Conservation (phyloP, 768 basidiomycete genomes). For the Gautieria morchelliformis region DNA sequence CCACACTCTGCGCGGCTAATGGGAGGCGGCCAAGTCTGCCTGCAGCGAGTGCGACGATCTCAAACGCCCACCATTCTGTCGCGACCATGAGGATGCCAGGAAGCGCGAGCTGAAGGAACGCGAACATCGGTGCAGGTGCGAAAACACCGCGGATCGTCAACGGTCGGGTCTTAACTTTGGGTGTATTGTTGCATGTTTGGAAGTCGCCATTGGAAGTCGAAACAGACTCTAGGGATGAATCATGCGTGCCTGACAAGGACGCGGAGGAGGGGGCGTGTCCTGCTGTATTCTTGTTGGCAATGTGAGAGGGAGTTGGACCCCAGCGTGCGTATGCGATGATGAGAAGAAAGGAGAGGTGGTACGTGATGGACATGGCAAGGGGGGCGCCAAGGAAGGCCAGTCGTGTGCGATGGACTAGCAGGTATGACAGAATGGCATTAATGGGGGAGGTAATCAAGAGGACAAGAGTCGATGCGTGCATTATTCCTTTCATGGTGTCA, state of each 20-base stretch:
- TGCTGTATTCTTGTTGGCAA: not conserved
- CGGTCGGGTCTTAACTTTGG: not conserved
- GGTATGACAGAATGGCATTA: conserved; percentile 50
- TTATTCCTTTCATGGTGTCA: conserved; percentile 43
- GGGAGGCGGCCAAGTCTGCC: conserved; percentile 58
- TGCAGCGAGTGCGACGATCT: conserved; percentile 72
- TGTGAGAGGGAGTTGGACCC: conserved; percentile 5
- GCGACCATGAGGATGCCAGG: conserved; percentile 75
- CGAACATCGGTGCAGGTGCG: conserved; percentile 26
- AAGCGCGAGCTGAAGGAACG: conserved; percentile 58
- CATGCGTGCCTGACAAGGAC: not conserved
- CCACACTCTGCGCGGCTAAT: conserved; percentile 67
- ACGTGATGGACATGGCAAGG: conserved; percentile 55
- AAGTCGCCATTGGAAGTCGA: not conserved
- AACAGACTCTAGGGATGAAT: not conserved
- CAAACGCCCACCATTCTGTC: conserved; percentile 75
- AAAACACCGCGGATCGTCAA: not conserved
- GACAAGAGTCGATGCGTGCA: conserved; percentile 60
- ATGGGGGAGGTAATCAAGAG: conserved; percentile 55
- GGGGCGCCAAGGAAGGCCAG: conserved; percentile 62
- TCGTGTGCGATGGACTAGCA: conserved; percentile 52
- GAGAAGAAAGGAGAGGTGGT: conserved; percentile 55
- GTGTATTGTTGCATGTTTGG: not conserved
- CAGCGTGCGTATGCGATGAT: conserved; percentile 28
- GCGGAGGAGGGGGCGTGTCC: not conserved